A percentile compares a stretch with the other conserved stretches of the same genome.
These are phyloP conservation scores for Emydomyces testavorans DNA, from an alignment of 2,329 filamentous ascomycete genomes.

Conservation along the genomic window DNA sequence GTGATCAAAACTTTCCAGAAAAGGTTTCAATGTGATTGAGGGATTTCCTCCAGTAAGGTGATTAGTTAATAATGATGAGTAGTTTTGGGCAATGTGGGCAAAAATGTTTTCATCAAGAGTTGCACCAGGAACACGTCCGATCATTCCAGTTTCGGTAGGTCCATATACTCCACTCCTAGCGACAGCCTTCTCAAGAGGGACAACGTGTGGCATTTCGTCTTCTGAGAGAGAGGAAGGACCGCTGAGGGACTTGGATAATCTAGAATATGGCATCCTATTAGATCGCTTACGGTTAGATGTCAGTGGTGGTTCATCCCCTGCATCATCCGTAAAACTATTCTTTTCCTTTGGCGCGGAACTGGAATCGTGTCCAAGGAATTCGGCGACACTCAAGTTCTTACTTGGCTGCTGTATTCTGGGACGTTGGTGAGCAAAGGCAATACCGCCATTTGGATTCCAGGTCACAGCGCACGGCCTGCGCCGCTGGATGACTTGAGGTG, in stretches of 20 bases:
- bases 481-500: conserved; percentile 47
- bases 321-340: conserved; percentile 46
- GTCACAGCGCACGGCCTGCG: conserved; percentile 46
- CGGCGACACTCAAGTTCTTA: conserved; percentile 26
- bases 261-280: conserved; percentile 36
- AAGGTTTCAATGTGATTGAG: conserved; percentile 22
- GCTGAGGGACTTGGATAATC: conserved; percentile 43
- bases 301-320: conserved; percentile 43
- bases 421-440: conserved; percentile 45
- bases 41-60: conserved; percentile 19
- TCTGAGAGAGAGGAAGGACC: conserved; percentile 43
- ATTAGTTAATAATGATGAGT: conserved; percentile 30
- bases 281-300: conserved; percentile 39
- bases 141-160: conserved; percentile 39
- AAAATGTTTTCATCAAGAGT: conserved; percentile 34
- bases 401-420: conserved; percentile 34
- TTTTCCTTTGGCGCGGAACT: conserved; percentile 31
- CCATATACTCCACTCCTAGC: conserved; percentile 31
- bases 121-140: conserved; percentile 39
- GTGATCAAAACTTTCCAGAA: conserved; percentile 39
- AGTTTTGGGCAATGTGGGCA: conserved; percentile 34
- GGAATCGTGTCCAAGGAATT: conserved; percentile 32
- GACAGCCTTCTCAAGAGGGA: conserved; percentile 43
- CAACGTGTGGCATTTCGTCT: conserved; percentile 35
- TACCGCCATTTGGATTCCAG: conserved; percentile 47